Base-by-base conservation (phyloP, 2,329 filamentous ascomycete genomes). In the Furcasterigmium furcatum region DNA sequence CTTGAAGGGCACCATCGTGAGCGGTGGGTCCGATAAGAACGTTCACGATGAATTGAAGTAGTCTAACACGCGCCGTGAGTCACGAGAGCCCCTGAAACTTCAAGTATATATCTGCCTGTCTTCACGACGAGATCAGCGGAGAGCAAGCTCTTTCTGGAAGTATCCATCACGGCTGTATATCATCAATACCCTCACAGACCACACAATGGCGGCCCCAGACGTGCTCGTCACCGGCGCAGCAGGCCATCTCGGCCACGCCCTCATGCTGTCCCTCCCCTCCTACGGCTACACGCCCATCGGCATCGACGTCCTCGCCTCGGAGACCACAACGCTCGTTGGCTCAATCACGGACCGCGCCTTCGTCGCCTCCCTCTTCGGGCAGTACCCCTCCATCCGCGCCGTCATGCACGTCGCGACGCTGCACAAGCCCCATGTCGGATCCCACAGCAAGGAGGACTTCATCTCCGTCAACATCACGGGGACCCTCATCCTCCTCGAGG, bases 361-460 rank as follows among this genome's bases (percentile, higher is more conserved):
- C 12, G 45, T 74, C 24, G 38, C 51, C 3, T 49, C 47, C 3
- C 34, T 73, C 9, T 53, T 73, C 35, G 22, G 51, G 1, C 30
- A 55, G 2, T 52, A 67, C 47, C 52, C 54, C 1, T 43, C 60
- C 2, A 66, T 73, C 44, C 53, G 51, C 9, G 68, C 73, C 44
- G 53, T 75, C n/a, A 52, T 75, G 24, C 69, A 75, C 55, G 59
- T 67, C 0, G 72, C 72, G 1, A 70, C 72, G 12, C 64, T 75
- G 1, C 72, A 75, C 60, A 74, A 75, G 39, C 72, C 72, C 1
- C 71, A 75, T 49, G 58, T 75, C 6, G 60, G 55, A n/a, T 70
- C 62, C 6, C 71, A 75, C 55, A 53, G 66, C n/a, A 70, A 69
- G 46, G 51, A 61, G 24, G 62, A 68, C 32, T 75, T 75, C 30